phyloP scores from a whole-genome alignment of 1,284 basidiomycete species.

The Austroboletus niveus region DNA sequence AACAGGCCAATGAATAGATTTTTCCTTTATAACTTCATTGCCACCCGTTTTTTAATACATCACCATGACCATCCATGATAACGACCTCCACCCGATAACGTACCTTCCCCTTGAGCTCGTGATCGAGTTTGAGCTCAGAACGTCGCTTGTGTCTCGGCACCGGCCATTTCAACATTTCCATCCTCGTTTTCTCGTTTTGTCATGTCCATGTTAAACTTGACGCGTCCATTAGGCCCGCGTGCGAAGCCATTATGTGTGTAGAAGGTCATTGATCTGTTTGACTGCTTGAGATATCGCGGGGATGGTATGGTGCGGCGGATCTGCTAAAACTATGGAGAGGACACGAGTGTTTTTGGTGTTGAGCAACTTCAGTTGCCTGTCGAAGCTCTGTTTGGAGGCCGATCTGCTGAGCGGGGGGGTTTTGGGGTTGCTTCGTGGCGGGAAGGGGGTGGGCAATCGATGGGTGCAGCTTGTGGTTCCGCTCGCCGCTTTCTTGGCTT shows the following conservation, averaged over 20 bases:
- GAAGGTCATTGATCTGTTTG: too few relatives aligned
- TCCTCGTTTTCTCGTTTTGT: slow-evolving; percentile 80
- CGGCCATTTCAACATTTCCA: slow-evolving; percentile 61
- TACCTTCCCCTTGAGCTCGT: slow-evolving; percentile 89
- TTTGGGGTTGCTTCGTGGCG: too few relatives aligned
- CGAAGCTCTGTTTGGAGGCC: too few relatives aligned
- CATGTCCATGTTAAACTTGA: slow-evolving; percentile 97
- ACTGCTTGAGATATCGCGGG: too few relatives aligned
- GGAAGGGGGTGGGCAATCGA: too few relatives aligned
- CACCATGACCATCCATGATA: neutral
- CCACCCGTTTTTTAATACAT: slow-evolving; percentile 80
- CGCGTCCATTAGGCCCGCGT: slow-evolving; percentile 76
- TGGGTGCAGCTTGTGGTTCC: slow-evolving; percentile 24
- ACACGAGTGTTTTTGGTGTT: too few relatives aligned
- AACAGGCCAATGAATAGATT: slow-evolving; percentile 94
- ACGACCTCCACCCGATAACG: slow-evolving; percentile 21
- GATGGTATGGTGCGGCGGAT: too few relatives aligned
- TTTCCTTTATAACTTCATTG: slow-evolving; percentile 78
- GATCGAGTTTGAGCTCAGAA: slow-evolving; percentile 64
- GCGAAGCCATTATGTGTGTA: slow-evolving; percentile 30
- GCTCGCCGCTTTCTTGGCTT: slow-evolving; percentile 75
- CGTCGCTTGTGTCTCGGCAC: slow-evolving; percentile 53
- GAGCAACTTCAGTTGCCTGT: too few relatives aligned
- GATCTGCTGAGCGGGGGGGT: too few relatives aligned
- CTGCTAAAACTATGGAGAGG: too few relatives aligned